Evolutionary conservation across 2,329 filamentous ascomycete species (phyloP).

Genomic region (Endothia cerciana): DNA sequence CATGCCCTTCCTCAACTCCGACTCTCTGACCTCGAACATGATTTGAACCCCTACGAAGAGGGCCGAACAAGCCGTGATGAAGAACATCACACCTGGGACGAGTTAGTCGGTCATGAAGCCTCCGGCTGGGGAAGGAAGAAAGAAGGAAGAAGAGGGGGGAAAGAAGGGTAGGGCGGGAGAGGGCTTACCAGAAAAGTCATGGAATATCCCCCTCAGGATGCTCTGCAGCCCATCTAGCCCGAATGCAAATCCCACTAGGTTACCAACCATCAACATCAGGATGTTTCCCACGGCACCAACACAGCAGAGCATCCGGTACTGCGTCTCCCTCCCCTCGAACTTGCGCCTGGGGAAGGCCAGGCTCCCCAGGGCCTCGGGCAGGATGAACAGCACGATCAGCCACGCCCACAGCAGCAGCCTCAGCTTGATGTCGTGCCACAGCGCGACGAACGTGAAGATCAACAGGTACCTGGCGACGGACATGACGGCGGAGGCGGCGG

Average conservation of each 20-base stretch:
- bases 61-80: conserved; percentile 70
- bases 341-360: conserved; percentile 72
- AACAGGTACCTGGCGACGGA: conserved; percentile 76
- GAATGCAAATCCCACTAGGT: conserved; percentile 92
- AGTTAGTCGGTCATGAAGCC: too few relatives aligned
- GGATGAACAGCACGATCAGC: conserved; percentile 91
- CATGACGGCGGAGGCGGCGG: conserved; percentile 51
- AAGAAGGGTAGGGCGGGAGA: neutral
- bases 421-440: conserved; percentile 97
- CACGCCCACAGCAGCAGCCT: conserved; percentile 93
- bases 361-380: conserved; percentile 79
- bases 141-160: neutral
- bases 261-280: conserved; percentile 94
- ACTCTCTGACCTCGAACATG: conserved; percentile 95
- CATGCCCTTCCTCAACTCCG: conserved; percentile 81
- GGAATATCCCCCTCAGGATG: conserved; percentile 75
- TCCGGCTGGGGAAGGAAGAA: too few relatives aligned
- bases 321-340: conserved; percentile 71
- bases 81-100: conserved; percentile 67
- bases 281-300: conserved; percentile 82
- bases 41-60: conserved; percentile 87
- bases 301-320: conserved; percentile 80
- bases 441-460: conserved; percentile 94
- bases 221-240: conserved; percentile 85
- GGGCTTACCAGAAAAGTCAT: conserved; percentile 68